A percentile compares a stretch with the other conserved stretches of the same genome.
phyloP scores from a whole-genome alignment of 1,284 basidiomycete genomes.

The Bjerkandera adusta region DNA sequence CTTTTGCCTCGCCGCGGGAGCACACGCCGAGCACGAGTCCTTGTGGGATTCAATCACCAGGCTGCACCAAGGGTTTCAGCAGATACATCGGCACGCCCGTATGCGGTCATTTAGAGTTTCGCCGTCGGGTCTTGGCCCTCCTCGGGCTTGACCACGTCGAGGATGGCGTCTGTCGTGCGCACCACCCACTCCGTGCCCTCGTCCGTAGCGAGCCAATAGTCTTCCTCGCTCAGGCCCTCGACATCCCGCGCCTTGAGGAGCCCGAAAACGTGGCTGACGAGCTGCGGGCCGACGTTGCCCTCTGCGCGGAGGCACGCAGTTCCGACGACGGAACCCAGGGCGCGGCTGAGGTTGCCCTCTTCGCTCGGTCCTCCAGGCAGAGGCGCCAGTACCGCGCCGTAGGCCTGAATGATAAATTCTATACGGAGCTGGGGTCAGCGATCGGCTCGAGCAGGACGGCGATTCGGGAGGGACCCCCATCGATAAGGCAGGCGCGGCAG shows the following conservation, averaged over 20 bases:
- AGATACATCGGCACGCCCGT: background rate
- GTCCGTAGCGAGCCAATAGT: slow-evolving; percentile 85
- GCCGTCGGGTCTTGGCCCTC: slow-evolving; percentile 40
- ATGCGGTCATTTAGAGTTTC: slow-evolving; percentile 51
- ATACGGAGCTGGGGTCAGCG: slow-evolving; percentile 17
- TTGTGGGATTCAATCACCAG: no score
- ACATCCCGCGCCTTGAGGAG: slow-evolving; percentile 79
- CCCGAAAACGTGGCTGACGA: slow-evolving; percentile 91
- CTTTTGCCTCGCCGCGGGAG: no score
- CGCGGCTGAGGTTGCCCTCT: slow-evolving; percentile 84
- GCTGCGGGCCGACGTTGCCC: slow-evolving; percentile 86
- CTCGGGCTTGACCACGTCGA: slow-evolving; percentile 64
- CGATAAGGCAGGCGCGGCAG: slow-evolving; percentile 5
- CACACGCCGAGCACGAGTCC: no score
- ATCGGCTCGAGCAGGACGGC: background rate
- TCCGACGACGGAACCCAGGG: slow-evolving; percentile 86
- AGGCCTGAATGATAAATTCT: slow-evolving; percentile 94
- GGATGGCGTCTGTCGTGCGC: slow-evolving; percentile 79
- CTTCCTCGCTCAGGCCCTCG: slow-evolving; percentile 65
- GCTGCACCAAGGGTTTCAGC: background rate
- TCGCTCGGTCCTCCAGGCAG: slow-evolving; percentile 53
- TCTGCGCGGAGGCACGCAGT: slow-evolving; percentile 91
- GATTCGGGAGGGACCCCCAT: no score
- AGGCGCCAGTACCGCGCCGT: slow-evolving; percentile 85
- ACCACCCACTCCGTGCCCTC: slow-evolving; percentile 94